Evolutionary conservation across 1,284 basidiomycete genomes (phyloP), one percentile per base, ranked within the genome.

Genomic region (Pisolithus thermaeus): DNA sequence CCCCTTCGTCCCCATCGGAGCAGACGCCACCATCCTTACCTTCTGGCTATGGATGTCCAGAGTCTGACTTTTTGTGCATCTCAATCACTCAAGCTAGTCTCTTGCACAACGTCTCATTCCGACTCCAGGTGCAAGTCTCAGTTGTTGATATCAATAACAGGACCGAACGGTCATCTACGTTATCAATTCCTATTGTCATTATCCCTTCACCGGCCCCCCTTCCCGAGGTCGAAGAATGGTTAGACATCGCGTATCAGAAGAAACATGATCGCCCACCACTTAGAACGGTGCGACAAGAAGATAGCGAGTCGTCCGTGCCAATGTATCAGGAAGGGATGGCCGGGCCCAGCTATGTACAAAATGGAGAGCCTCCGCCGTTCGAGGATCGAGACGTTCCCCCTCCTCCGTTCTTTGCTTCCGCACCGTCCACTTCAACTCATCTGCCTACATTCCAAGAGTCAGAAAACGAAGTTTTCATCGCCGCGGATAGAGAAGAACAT

Each of bases 361-460:
- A 67, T 38, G 79, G 76, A 50, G 86, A 85, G 0, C 87, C 87
- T 14, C 88, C 88, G 41, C 87, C 87, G 4, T 90, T 90, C 58
- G 88, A 90, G 59, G 87, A 90, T 59, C 78, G 83, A 46, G 87
- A 90, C 57, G 78, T 66, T 22, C 72, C 87, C 0, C 87, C 87
- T 11, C 88, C 87, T 6, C 88, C 88, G 2, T 87, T 87, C 64
- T 87, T 77, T 62, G 69, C 74, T n/a, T 73, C 75, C 25, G 77
- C 78, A 60, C 76, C 79, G 20, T 85, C 85, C 18, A 79, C 82
- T 1, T 79, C 83, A 27, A 69, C 73, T 23, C 72, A 74, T 22
- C 69, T 87, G 22, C 87, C 87, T 16, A 87, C 85, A 22, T 87
- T 90, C 68, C 75, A 85, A 53, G 87, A 91, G 64, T 88, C 88